Base-by-base conservation (phyloP, 1,284 basidiomycete species). In the Pseudozyma flocculosa region DNA sequence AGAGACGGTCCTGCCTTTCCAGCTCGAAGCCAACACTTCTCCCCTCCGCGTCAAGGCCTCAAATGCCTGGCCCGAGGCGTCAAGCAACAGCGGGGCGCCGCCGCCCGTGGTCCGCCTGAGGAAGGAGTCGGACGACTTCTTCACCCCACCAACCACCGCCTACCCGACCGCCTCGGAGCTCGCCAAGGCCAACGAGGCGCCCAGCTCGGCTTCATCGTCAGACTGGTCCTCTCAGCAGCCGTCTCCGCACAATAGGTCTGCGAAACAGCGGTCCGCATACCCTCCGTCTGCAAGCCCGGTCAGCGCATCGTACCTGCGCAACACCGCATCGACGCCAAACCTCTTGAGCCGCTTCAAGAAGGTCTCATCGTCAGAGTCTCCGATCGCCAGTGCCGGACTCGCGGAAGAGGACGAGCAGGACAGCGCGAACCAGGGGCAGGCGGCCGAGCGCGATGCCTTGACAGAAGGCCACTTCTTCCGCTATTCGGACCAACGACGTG, bases 321-420 rank as follows among this genome's bases (percentile, higher is more conserved):
- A 68, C 40, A 70, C 71, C 2, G 51, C 62, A 4, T 73, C 71
- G 17, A 73, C 71, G 19, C 71, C 71, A 26, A 73, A 73, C 32
- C 43, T 73, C 21, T 56, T 70, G 21, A 51, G 54, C 4, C 61
- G 60, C 2, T 64, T 64, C 32, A 34, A 17, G 15, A 34, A 11
- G 15, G 32, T 29, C 11, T 29, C 26, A n/a, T n/a, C n/a, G 26
- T 29, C 26, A 11, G 26, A 11, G 26, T 11, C 26, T 5, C 26
- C 26, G 7, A 29, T 29, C 26, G 26, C 26, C 26, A 11, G 11
- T 29, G 26, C 26, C 5, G 26, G 11, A 11, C 26, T 29, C 11
- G n/a, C n/a, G n/a, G 26, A 29, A 29, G 26, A 29, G 26, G 26
- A 29, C 7, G 26, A 5, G 26, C 7, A 11, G 11, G 26, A 29